Evolutionary conservation across 83 land plant species (phyloP).

Genomic region (Picea abies): DNA sequence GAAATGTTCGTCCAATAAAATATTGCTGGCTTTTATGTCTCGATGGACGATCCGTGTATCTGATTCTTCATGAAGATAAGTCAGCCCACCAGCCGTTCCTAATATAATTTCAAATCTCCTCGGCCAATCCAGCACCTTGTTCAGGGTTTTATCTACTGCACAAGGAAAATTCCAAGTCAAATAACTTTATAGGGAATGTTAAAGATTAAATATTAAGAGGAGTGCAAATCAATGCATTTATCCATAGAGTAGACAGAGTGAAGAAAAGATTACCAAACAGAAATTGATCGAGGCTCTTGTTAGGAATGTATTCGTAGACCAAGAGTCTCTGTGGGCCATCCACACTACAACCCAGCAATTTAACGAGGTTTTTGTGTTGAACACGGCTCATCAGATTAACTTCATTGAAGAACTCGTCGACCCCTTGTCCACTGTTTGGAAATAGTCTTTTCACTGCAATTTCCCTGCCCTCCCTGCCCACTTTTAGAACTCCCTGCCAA

Average conservation of each 20-base stretch:
- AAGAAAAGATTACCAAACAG: not conserved
- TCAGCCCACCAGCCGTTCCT: conserved; percentile 35
- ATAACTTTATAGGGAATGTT: too few species aligned
- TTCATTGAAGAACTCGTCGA: conserved; percentile 23
- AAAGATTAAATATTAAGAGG: too few species aligned
- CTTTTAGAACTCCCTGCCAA: conserved; percentile 23
- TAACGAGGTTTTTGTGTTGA: conserved; percentile 37
- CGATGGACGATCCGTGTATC: conserved; percentile 34
- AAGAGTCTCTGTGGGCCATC: conserved; percentile 31
- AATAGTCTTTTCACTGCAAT: conserved; percentile 38
- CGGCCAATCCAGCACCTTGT: conserved; percentile 15
- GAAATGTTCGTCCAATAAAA: conserved; percentile 36
- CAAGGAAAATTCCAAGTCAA: too few species aligned
- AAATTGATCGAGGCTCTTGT: conserved; percentile 39
- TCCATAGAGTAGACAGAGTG: not conserved
- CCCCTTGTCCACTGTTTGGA: not conserved
- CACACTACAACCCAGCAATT: conserved; percentile 36
- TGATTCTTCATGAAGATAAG: conserved; percentile 42
- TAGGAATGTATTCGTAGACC: conserved; percentile 58
- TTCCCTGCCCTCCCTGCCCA: conserved; percentile 27
- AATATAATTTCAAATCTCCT: conserved; percentile 26
- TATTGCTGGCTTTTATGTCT: conserved; percentile 45
- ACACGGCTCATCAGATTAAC: conserved; percentile 31
- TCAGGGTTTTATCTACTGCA: too few species aligned
- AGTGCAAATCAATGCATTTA: too few species aligned